These are phyloP conservation scores for Immersiella caudata DNA, from an alignment of 495 filamentous ascomycete species.

Conservation along the genomic window DNA sequence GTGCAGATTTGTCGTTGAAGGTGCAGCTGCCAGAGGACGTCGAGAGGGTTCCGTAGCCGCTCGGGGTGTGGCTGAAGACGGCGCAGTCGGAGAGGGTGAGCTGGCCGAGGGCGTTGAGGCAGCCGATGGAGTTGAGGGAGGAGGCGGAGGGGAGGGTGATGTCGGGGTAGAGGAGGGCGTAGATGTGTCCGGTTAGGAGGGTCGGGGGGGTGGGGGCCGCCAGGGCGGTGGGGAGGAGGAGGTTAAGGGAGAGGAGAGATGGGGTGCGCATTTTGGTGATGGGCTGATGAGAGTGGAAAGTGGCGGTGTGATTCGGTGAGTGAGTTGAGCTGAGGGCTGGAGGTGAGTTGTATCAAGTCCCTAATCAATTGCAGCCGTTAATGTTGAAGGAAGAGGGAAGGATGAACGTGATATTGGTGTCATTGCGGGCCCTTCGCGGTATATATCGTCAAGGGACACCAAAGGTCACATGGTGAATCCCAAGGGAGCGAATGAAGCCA, in stretches of 20 bases:
- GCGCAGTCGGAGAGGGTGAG: conserved; percentile 35
- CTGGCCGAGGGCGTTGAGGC: conserved; percentile 33
- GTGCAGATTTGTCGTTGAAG: conserved; percentile 28
- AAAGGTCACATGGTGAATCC: background rate
- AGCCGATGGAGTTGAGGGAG: conserved; percentile 35
- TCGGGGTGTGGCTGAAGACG: conserved; percentile 30
- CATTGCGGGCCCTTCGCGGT: background rate
- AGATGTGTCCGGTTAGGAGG: conserved; percentile 30
- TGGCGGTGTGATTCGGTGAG: background rate
- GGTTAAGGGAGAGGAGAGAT: background rate
- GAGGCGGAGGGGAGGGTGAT: conserved; percentile 16
- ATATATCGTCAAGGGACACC: background rate
- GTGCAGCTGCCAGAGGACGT: conserved; percentile 36
- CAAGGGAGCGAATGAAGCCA: background rate
- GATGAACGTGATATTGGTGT: background rate
- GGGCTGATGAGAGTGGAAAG: background rate
- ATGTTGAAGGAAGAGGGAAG: background rate
- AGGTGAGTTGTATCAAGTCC: background rate
- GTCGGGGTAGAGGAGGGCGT: conserved; percentile 31
- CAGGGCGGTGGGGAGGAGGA: background rate
- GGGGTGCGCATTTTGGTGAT: background rate
- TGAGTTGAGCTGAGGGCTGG: background rate
- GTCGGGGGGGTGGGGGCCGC: too few relatives aligned
- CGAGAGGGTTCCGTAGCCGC: conserved; percentile 34
- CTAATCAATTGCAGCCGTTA: background rate